Evolutionary conservation across 2,329 filamentous ascomycete species (phyloP).

Genomic region (Penicillium sumatraense): DNA sequence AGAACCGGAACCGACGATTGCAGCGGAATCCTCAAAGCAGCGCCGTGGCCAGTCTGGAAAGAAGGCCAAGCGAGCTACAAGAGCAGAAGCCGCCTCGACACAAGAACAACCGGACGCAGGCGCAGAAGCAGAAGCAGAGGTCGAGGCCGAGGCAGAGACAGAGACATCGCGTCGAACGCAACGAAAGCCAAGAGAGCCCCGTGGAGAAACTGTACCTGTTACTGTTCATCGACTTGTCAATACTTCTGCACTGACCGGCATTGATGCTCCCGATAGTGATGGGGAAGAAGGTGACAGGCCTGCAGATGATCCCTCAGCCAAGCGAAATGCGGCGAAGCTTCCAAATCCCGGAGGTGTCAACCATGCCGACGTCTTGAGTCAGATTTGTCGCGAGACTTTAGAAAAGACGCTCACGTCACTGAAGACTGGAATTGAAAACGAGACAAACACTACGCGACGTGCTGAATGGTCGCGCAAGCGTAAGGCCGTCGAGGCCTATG

Average conservation of each 20-base stretch:
- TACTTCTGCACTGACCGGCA: slow-evolving; percentile 34
- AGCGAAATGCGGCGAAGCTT: slow-evolving; percentile 40
- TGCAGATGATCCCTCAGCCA: slow-evolving; percentile 36
- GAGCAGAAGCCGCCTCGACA: slow-evolving; percentile 8
- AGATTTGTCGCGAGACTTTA: slow-evolving; percentile 56
- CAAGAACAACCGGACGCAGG: slow-evolving; percentile 16
- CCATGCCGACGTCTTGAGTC: slow-evolving; percentile 56
- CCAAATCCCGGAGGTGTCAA: slow-evolving; percentile 53
- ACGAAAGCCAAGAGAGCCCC: slow-evolving; percentile 33
- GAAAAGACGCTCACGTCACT: slow-evolving; percentile 51
- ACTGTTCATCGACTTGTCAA: slow-evolving; percentile 48
- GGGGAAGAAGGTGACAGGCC: slow-evolving; percentile 33
- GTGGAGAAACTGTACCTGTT: slow-evolving; percentile 45
- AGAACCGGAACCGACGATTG: slow-evolving; percentile 11
- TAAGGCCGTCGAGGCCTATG: slow-evolving; percentile 54
- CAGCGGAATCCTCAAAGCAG: slow-evolving; percentile 6
- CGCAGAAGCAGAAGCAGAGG: not conserved
- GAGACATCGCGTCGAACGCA: slow-evolving; percentile 14
- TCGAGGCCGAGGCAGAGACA: not conserved
- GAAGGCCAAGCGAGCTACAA: slow-evolving; percentile 6
- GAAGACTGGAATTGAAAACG: slow-evolving; percentile 45
- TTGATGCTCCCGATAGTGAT: slow-evolving; percentile 20
- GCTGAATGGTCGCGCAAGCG: slow-evolving; percentile 50
- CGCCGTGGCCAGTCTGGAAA: slow-evolving; percentile 8
- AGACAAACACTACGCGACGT: slow-evolving; percentile 43